Base-by-base conservation (phyloP, 2,329 filamentous ascomycete genomes). In the Exophiala mesophila region DNA sequence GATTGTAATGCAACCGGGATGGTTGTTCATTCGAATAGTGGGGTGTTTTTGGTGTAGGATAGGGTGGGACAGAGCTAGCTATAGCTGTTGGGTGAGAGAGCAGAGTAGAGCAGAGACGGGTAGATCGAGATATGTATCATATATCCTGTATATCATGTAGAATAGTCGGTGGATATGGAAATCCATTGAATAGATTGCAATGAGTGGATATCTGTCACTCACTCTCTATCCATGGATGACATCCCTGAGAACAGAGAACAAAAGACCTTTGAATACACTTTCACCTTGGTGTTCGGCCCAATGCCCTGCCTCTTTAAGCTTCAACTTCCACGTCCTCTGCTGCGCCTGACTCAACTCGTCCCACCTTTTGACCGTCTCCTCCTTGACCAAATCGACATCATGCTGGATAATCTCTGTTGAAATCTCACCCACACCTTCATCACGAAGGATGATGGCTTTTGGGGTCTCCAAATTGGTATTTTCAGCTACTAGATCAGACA, bases 231-330 rank as follows among this genome's bases (percentile, higher is more conserved):
- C 23, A 26, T 26, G 23, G 23, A 26, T 26, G 23, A 26, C 12
- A 26, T 26, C 23, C 12, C 23, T 12, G 12, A 26, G 23, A 64
- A 88, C 77, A 15, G 80, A 77, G 64, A 94, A 94, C 49, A 94
- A 67, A 21, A 94, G 76, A 2, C 85, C 84, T 64, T 82, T 80
- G 54, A 94, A 75, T 20, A 92, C 77, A 7, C 71, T 73, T 68
- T 90, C 86, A 2, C 85, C 85, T 71, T 90, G 85, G 26, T 78
- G 73, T 59, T 82, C 80, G n/a, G 77, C 77, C 87, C 86, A 94
- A 51, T 88, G 78, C 0, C 87, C 87, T 0, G 85, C 81, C 41
- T 81, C 72, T 41, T 71, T 70, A 24, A 94, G 71, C 58, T 74
- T 77, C 53, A 75, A 64, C 65, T 80, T 87, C 88, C 88, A 94